Conservation (phyloP, 441 rosid species). For the Biscutella laevigata region DNA sequence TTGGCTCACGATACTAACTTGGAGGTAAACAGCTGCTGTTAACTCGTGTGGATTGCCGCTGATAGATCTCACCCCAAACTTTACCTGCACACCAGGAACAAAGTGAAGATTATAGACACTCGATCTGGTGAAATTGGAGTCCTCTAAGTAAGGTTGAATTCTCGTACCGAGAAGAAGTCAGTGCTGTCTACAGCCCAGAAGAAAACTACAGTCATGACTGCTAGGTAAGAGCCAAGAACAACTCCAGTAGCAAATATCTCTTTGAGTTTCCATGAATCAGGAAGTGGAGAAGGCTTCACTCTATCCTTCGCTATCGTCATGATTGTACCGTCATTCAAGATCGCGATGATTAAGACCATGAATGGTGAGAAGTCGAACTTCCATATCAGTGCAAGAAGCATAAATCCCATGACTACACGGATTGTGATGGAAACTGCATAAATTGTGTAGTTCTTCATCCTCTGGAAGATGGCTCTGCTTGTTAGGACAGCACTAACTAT, state of each 20-base stretch:
- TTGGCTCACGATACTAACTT: constrained; percentile 66
- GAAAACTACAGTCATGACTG: constrained; percentile 66
- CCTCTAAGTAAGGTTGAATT: neutral
- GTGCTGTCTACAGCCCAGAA: constrained; percentile 45
- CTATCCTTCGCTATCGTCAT: constrained; percentile 72
- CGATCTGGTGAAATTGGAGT: neutral
- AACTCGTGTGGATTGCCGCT: constrained; percentile 35
- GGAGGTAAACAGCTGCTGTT: constrained; percentile 60
- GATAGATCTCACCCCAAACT: constrained; percentile 48
- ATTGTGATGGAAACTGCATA: constrained; percentile 56
- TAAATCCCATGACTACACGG: constrained; percentile 57
- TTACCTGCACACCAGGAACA: constrained; percentile 29
- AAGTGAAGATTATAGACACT: constrained; percentile 1
- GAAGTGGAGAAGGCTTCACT: constrained; percentile 64
- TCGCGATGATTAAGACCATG: constrained; percentile 58
- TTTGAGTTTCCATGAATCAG: constrained; percentile 66
- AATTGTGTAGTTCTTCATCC: constrained; percentile 64
- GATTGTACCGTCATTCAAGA: constrained; percentile 63
- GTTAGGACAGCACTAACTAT: constrained; percentile 63
- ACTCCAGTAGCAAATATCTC: constrained; percentile 63
- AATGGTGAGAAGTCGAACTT: constrained; percentile 66
- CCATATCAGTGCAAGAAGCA: constrained; percentile 63
- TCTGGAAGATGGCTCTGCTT: constrained; percentile 65
- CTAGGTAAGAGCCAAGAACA: constrained; percentile 55
- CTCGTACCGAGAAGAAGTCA: constrained; percentile 50